Percentiles rank a stretch among this genome's conserved stretches.
phyloP scores from a whole-genome alignment of 2,329 filamentous ascomycete species.

The Daldinia sp. region DNA sequence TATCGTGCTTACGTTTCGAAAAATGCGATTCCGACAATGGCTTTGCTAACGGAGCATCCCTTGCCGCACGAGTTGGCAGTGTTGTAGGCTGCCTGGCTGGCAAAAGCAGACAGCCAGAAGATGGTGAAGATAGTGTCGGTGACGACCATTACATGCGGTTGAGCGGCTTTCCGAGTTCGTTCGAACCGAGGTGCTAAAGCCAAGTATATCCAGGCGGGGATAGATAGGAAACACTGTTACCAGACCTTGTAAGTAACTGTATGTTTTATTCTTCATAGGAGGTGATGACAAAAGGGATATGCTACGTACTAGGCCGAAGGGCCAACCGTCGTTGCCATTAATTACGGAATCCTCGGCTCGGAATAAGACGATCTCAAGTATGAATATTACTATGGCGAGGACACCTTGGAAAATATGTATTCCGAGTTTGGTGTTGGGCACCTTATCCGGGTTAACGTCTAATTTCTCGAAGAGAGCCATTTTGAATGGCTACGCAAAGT shows the following conservation, averaged over 20 bases:
- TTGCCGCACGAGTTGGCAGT: constrained; percentile 61
- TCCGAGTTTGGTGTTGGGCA: constrained; percentile 65
- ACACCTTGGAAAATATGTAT: constrained; percentile 65
- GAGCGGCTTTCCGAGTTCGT: constrained; percentile 67
- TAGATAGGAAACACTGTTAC: constrained; percentile 68
- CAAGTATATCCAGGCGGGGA: constrained; percentile 71
- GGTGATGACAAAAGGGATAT: not conserved
- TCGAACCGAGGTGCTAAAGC: constrained; percentile 70
- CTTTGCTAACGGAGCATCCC: constrained; percentile 68
- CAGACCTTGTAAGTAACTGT: constrained; percentile 19
- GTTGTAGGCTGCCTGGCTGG: constrained; percentile 71
- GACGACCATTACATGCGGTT: constrained; percentile 67
- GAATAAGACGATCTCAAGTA: constrained; percentile 68
- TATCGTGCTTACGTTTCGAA: constrained; percentile 63
- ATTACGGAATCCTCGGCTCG: constrained; percentile 57
- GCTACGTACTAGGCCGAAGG: constrained; percentile 67
- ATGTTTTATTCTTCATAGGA: not conserved
- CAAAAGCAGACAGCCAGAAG: constrained; percentile 73
- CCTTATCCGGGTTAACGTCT: constrained; percentile 62
- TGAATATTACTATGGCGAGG: constrained; percentile 64
- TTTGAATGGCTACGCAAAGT: constrained; percentile 14
- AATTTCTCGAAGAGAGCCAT: constrained; percentile 56
- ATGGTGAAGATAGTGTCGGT: constrained; percentile 66
- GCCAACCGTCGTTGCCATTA: constrained; percentile 68
- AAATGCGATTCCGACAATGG: constrained; percentile 68